Evolutionary conservation across 108 stramenopile genomes (phyloP), one percentile per base, ranked within the genome.

Genomic region (Cyclotella atomus): DNA sequence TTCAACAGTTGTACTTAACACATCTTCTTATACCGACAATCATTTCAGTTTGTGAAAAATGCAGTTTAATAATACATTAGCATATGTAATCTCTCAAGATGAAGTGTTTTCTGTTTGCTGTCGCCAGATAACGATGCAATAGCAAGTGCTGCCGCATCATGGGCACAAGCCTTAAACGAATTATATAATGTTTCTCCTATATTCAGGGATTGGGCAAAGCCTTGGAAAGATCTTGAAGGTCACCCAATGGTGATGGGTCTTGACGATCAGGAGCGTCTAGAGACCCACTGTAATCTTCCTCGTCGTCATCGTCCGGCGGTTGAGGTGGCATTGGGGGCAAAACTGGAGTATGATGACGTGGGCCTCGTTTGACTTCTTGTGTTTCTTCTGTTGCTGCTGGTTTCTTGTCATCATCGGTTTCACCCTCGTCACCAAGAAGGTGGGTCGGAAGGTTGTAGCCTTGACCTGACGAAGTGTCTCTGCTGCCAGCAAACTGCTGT

Each of bases 261-360:
- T 20, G 19, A 14, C 38, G 65, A 8, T 54, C 29, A 27, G 54
- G 24, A 4, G 32, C 9, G 20, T 34, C 19, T 17, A 33, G 12
- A 19, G 20, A 20, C 16, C 5, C 44, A 27, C 10, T 4, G 14
- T 29, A 2, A 32, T 52, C 33, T 36, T 36, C 66, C 1, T 68
- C 44, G 17, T 38, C 52, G 0, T 52, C 52, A 6, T 68, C 66
- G 14, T 65, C 47, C 35, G 33, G 20, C 7, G 66, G 50, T 38
- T 44, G 52, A 14, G 66, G 50, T 55, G 56, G 68, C 43, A 70
- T 30, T 4, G 56, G 68, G 7, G 68, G 68, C 27, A 70, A 59
- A 3, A 70, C 68, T 30, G 68, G 36, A 24, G 53, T 21, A 34
- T 44, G 54, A 7, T 47, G 33, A 9, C 41, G 36, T 20, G 60